Evolutionary conservation across 768 basidiomycete species (phyloP).

Genomic region (Cystofilobasidium ferigula): DNA sequence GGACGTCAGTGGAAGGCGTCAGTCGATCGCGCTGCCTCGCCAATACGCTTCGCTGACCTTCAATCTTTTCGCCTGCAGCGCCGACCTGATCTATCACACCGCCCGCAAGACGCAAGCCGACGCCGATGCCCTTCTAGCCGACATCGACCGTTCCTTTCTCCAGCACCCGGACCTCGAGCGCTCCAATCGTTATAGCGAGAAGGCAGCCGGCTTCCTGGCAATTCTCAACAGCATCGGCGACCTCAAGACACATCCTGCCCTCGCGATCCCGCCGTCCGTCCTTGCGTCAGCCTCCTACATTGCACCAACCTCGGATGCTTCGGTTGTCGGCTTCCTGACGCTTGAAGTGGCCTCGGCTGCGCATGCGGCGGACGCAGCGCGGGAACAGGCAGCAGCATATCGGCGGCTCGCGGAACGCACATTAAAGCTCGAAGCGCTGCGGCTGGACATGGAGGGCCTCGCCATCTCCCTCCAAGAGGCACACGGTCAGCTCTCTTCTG

Average conservation of each 20-base stretch:
- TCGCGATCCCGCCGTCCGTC: not conserved
- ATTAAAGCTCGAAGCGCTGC: not conserved
- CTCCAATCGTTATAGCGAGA: not conserved
- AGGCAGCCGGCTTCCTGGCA: not conserved
- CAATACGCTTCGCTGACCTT: not conserved
- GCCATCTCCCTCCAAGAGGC: not conserved
- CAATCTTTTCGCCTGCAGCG: not conserved
- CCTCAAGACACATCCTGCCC: not conserved
- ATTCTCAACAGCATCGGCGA: not conserved
- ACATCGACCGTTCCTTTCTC: slow-evolving; percentile 14
- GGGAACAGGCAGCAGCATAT: not conserved
- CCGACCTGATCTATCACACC: slow-evolving; percentile 17
- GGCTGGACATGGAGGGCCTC: not conserved
- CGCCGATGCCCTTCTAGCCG: not conserved
- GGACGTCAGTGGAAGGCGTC: slow-evolving; percentile 22
- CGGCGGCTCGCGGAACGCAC: slow-evolving; percentile 5
- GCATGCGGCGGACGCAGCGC: not conserved
- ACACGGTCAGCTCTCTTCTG: not conserved
- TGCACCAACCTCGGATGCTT: not conserved
- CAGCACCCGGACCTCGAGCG: slow-evolving; percentile 3
- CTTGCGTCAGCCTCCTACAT: not conserved
- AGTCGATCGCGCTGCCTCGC: not conserved
- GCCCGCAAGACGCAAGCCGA: slow-evolving; percentile 3
- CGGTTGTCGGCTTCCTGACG: not conserved
- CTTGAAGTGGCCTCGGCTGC: not conserved